Conservation (phyloP, 257 asterid species). For the Solanum chmielewskii region DNA sequence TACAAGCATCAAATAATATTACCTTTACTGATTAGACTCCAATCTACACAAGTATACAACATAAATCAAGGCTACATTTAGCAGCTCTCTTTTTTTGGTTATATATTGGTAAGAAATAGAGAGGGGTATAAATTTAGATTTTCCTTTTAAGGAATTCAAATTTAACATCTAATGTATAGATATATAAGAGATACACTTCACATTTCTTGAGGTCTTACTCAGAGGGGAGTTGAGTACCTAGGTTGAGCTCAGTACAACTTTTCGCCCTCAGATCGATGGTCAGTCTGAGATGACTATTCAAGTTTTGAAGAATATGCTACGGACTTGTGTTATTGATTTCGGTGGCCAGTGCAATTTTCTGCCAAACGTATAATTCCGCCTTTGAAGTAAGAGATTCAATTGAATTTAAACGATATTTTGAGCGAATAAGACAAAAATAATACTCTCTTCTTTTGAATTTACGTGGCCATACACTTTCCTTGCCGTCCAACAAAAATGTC, state of each 20-base stretch:
- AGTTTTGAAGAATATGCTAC: no score
- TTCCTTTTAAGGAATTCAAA: no score
- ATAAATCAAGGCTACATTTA: conserved; percentile 3
- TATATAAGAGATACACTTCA: not conserved
- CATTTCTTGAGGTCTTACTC: no score
- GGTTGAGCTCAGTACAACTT: no score
- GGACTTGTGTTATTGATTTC: no score
- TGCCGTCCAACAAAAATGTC: no score
- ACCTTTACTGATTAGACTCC: conserved; percentile 15
- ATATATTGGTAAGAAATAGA: conserved; percentile 1
- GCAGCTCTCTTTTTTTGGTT: conserved; percentile 6
- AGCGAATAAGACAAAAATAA: not conserved
- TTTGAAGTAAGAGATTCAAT: not conserved
- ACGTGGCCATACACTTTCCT: not conserved
- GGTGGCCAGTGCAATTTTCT: no score
- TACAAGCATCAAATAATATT: not conserved
- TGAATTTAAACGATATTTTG: not conserved
- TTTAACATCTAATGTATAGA: no score
- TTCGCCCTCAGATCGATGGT: no score
- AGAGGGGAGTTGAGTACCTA: no score
- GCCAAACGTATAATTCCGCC: fast-evolving
- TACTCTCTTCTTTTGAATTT: no score
- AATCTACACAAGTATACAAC: not conserved
- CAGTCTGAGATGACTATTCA: no score
- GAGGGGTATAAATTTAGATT: not conserved